These are phyloP conservation scores for Cystobasidiopsis lactophilus DNA, from an alignment of 768 basidiomycete species.

Conservation along the genomic window DNA sequence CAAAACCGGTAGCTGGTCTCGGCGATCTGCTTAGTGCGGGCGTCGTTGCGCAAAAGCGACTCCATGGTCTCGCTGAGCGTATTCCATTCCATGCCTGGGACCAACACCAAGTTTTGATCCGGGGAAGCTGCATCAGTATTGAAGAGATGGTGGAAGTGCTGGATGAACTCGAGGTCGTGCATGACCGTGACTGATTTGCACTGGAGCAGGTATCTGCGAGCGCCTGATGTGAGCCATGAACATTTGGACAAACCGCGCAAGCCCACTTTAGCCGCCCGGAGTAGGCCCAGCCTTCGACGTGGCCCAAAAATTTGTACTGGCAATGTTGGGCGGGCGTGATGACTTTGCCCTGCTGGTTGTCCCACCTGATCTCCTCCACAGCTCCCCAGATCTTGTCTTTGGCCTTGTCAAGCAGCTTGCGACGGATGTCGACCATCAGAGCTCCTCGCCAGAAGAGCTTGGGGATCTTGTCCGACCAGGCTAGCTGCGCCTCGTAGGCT, in stretches of 20 bases:
- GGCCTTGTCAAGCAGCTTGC: background rate
- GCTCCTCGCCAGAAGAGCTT: background rate
- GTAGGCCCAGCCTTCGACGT: conserved; percentile 22
- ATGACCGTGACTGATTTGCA: conserved; percentile 11
- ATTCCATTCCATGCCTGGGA: background rate
- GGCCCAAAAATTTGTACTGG: conserved; percentile 17
- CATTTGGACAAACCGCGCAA: background rate
- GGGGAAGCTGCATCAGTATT: background rate
- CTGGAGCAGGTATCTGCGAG: background rate
- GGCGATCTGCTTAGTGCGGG: background rate
- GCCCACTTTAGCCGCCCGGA: conserved; percentile 22
- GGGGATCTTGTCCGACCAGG: background rate
- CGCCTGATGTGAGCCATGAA: background rate
- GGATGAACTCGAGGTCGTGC: conserved; percentile 14
- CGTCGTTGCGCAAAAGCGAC: background rate
- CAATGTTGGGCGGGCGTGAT: conserved; percentile 20
- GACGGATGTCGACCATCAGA: background rate
- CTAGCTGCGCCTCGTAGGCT: background rate
- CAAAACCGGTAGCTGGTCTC: background rate
- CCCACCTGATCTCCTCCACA: conserved; percentile 11
- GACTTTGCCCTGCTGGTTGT: conserved; percentile 14
- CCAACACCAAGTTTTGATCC: background rate
- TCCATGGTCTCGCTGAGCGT: background rate
- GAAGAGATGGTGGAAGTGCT: conserved; percentile 18
- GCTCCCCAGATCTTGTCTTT: background rate